These are phyloP conservation scores for Vitis rotundifolia DNA, from an alignment of 164 flowering plant genomes.

Conservation along the genomic window DNA sequence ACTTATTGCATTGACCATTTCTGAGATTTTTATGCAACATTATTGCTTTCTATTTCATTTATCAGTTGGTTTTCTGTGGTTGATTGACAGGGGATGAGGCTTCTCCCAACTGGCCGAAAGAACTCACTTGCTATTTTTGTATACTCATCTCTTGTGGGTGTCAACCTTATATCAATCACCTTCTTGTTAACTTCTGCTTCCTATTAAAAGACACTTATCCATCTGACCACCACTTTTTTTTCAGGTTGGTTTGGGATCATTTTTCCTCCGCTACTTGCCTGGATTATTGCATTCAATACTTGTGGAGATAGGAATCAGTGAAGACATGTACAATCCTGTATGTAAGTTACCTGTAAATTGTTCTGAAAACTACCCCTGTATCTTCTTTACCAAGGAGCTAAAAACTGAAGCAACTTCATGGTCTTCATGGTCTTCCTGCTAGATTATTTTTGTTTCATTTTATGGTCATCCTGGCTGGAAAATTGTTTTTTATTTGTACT, in stretches of 20 bases:
- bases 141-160: conserved; percentile 71
- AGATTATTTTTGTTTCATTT: not conserved
- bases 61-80: conserved; percentile 1
- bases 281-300: conserved; percentile 51
- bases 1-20: too few relatives aligned
- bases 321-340: conserved; percentile 93
- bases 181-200: not conserved
- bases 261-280: conserved; percentile 63
- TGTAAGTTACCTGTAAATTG: conserved; percentile 48
- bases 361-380: not conserved
- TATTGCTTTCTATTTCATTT: not conserved
- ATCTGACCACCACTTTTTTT: not conserved
- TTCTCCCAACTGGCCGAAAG: conserved; percentile 87
- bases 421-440: not conserved
- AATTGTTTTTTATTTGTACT: not conserved
- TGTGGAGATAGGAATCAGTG: conserved; percentile 66
- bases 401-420: too few relatives aligned
- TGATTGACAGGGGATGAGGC: conserved; percentile 84
- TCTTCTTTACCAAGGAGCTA: not conserved
- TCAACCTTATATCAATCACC: not conserved
- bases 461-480: not conserved
- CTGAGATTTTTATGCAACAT: not conserved
- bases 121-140: conserved; percentile 70
- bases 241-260: conserved; percentile 86
- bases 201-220: not conserved